Evolutionary conservation across 371 early-diverging fungal genomes (phyloP).

Genomic region (Chytridiales sp.): DNA sequence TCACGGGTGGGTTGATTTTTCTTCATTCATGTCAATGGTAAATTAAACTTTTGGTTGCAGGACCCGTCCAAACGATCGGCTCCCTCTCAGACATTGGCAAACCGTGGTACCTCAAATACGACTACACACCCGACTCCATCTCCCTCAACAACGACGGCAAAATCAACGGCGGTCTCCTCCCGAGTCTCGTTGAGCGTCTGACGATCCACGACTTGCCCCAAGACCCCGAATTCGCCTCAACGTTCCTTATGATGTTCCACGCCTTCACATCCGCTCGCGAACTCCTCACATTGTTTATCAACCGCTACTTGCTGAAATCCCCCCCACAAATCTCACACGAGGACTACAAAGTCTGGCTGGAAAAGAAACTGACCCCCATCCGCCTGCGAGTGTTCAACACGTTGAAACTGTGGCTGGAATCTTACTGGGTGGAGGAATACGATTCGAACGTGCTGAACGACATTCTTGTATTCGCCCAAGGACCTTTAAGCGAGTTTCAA

Average conservation of each 20-base stretch:
- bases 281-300: slow-evolving; percentile 68
- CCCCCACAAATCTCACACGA: slow-evolving; percentile 66
- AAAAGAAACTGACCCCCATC: slow-evolving; percentile 81
- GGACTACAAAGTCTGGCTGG: slow-evolving; percentile 76
- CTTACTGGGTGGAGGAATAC: slow-evolving; percentile 75
- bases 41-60: neutral
- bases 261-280: slow-evolving; percentile 77
- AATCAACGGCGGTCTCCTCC: slow-evolving; percentile 86
- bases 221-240: slow-evolving; percentile 77
- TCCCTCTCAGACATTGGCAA: too few species aligned
- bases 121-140: slow-evolving; percentile 69
- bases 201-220: slow-evolving; percentile 75
- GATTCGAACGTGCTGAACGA: slow-evolving; percentile 61
- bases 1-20: neutral
- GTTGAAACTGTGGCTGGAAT: slow-evolving; percentile 89
- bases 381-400: slow-evolving; percentile 87
- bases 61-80: neutral
- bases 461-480: slow-evolving; percentile 76
- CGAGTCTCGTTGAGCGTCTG: slow-evolving; percentile 79
- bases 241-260: slow-evolving; percentile 88
- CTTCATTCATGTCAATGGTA: neutral
- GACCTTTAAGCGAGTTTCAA: slow-evolving; percentile 69
- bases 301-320: slow-evolving; percentile 69
- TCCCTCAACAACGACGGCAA: slow-evolving; percentile 80
- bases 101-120: slow-evolving; percentile 69